A percentile compares a stretch with the other conserved stretches of the same genome.
Conservation (phyloP, 140 eudicot genomes). For the Eryngium alpinum region DNA sequence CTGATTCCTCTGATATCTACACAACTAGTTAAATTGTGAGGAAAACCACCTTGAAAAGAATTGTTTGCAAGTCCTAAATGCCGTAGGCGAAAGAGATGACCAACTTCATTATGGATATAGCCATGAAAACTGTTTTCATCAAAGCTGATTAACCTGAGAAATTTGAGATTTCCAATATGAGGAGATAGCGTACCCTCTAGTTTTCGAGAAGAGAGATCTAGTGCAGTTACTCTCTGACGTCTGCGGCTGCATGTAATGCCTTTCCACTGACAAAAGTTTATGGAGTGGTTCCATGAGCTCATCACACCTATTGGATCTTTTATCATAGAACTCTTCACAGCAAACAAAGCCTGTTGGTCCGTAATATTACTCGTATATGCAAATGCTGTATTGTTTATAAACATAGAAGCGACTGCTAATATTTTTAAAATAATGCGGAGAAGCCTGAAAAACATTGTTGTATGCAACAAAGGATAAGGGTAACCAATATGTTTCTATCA, state of each 20-base stretch:
- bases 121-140: neutral
- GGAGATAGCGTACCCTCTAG: slow-evolving; percentile 4
- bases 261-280: no score
- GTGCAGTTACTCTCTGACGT: no score
- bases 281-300: no score
- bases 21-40: neutral
- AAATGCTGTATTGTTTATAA: neutral
- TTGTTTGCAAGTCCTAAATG: neutral
- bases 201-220: neutral
- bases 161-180: neutral
- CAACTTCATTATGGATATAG: neutral
- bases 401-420: neutral
- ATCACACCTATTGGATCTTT: no score
- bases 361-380: neutral
- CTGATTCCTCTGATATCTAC: neutral
- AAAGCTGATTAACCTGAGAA: neutral
- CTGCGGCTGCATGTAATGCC: no score
- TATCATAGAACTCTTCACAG: neutral
- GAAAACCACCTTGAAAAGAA: neutral
- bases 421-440: neutral
- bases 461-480: no score
- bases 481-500: no score
- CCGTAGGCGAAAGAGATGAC: neutral
- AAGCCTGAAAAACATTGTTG: neutral
- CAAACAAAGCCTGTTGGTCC: neutral